These are phyloP conservation scores for Vaccinium corymbosum DNA, from an alignment of 148 eudicot genomes.

Conservation along the genomic window DNA sequence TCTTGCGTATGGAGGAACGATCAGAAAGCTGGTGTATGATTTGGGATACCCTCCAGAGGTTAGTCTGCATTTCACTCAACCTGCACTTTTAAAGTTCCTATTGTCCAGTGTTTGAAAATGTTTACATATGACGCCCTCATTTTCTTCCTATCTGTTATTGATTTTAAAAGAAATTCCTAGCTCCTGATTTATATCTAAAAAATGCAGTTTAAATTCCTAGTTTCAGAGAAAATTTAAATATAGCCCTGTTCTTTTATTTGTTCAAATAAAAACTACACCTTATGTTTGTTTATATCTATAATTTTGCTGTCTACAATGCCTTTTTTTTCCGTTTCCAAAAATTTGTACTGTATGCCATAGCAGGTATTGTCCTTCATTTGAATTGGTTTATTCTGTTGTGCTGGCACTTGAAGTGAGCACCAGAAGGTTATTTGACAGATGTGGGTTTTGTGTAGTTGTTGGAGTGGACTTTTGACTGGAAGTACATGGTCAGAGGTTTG, in stretches of 20 bases:
- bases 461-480: conserved; percentile 90
- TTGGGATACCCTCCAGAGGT: conserved; percentile 89
- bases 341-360: neutral
- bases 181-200: neutral
- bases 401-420: conserved; percentile 16
- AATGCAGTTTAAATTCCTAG: neutral
- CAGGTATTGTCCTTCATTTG: neutral
- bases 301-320: neutral
- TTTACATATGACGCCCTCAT: neutral
- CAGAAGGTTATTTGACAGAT: conserved; percentile 15
- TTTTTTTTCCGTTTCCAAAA: neutral
- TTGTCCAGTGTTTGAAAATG: neutral
- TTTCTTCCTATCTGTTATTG: neutral
- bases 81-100: neutral
- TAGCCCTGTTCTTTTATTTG: neutral
- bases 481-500: conserved; percentile 94
- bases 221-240: conserved; percentile 4
- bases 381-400: neutral
- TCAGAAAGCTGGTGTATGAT: conserved; percentile 82
- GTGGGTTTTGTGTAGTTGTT: conserved; percentile 53
- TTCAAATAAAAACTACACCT: neutral
- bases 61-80: conserved; percentile 18
- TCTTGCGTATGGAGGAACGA: conserved; percentile 93
- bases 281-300: neutral
- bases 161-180: neutral